Conservation (phyloP, 352 stramenopile genomes). For the Globisporangium spinosum region DNA sequence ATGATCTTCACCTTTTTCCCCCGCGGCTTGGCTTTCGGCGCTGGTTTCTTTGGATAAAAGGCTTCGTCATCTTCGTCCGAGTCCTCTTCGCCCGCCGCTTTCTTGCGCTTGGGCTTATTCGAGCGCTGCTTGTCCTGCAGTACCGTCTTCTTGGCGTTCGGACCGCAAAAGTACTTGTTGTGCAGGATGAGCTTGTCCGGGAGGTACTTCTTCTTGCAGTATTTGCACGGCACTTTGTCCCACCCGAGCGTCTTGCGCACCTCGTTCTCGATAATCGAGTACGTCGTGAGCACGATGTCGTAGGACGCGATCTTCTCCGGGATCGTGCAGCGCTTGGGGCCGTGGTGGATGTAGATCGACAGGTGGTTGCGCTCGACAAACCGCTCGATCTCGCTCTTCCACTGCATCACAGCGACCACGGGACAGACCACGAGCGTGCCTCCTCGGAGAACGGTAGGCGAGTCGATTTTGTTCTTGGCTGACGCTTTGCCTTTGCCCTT, state of each 20-base stretch:
- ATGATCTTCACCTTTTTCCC: constrained; percentile 28
- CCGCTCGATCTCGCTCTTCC: constrained; percentile 87
- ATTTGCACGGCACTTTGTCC: constrained; percentile 89
- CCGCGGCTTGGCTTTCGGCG: constrained; percentile 32
- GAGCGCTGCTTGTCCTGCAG: constrained; percentile 87
- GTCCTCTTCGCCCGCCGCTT: constrained; percentile 59
- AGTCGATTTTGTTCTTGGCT: constrained; percentile 11
- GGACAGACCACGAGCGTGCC: constrained; percentile 97
- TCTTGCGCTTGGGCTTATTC: constrained; percentile 46
- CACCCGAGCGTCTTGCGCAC: constrained; percentile 70
- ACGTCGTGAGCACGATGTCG: constrained; percentile 99
- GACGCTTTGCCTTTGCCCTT: constrained; percentile 6
- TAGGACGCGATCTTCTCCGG: constrained; percentile 89
- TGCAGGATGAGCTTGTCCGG: constrained; percentile 93
- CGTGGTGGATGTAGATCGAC: constrained; percentile 96
- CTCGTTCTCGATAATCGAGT: constrained; percentile 94
- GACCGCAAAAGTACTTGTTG: constrained; percentile 99
- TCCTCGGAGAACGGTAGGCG: constrained; percentile 27
- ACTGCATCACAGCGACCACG: constrained; percentile 95
- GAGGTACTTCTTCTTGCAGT: constrained; percentile 91
- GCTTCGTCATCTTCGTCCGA: constrained; percentile 24
- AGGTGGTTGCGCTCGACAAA: constrained; percentile 92
- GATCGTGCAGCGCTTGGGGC: constrained; percentile 74
- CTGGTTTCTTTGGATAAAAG: constrained; percentile 53
- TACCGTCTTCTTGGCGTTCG: constrained; percentile 91